phyloP scores from a whole-genome alignment of 148 eudicot species.

The Nyssa sinensis region DNA sequence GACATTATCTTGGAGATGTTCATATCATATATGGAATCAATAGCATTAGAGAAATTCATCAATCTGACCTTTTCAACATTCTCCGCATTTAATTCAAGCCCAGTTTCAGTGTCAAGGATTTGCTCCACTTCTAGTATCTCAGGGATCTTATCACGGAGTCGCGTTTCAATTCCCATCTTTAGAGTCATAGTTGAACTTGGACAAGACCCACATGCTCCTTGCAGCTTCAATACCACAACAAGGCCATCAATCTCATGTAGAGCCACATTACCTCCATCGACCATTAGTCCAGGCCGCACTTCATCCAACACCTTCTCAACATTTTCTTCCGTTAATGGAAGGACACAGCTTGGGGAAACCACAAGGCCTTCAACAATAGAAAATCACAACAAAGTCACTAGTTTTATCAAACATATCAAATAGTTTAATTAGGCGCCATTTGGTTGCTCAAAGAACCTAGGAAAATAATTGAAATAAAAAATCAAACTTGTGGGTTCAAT shows the following conservation, averaged over 20 bases:
- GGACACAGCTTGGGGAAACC: conserved; percentile 63
- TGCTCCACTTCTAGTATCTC: conserved; percentile 85
- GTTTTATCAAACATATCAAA: background rate
- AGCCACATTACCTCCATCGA: conserved; percentile 92
- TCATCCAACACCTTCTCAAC: conserved; percentile 90
- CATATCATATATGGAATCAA: background rate
- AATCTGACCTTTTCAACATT: conserved; percentile 77
- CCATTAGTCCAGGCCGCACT: conserved; percentile 90
- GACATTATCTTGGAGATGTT: background rate
- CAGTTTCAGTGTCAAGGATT: conserved; percentile 83
- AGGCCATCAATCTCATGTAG: conserved; percentile 95
- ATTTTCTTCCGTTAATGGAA: conserved; percentile 84
- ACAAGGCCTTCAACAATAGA: conserved; percentile 34
- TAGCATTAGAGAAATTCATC: background rate
- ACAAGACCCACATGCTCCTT: conserved; percentile 98
- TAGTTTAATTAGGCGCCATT: background rate
- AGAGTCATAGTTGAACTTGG: conserved; percentile 97
- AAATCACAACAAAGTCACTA: background rate
- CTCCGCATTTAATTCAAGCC: conserved; percentile 82
- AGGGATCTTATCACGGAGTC: conserved; percentile 86
- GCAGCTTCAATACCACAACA: conserved; percentile 77
- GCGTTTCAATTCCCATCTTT: conserved; percentile 79
- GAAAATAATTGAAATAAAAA: background rate
- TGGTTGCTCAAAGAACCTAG: background rate
- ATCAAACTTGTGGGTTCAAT: background rate